Base-by-base conservation (phyloP, 805 yeast species). In the Suhomyces vadensis region DNA sequence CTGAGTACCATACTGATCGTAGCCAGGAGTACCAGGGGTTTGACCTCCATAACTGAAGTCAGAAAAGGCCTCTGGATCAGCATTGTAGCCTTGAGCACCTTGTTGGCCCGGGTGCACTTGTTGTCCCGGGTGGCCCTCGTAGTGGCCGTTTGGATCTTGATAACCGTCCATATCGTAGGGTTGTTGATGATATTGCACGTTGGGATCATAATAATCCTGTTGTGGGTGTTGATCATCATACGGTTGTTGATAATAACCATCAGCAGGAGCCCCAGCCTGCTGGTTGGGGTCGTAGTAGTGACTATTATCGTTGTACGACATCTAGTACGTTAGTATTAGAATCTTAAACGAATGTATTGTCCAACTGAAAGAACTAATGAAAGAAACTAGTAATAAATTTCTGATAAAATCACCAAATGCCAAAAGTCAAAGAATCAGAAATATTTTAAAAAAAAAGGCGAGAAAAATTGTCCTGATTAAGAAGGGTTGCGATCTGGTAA, bases 1-100 rank as follows among this genome's bases (percentile, higher is more conserved):
- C 55, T 82, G 87, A 27, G 85, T 79, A 31, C 83, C 83, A 52
- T 80, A 79, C 55, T 78, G 80, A 60, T 82, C 87, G 58, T 82
- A 83, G 31, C 82, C 82, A 6, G 87, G 82, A 44, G 85, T 79
- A 40, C 87, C 89, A 3, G 43, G 63, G 35, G 73, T 72, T 31
- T 63, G 64, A 25, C 76, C 33, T 48, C 87, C 87, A 54, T 81
- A 79, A 46, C 81, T 73, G 56, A 82, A 82, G 59, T 82, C 88
- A 19, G 85, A 78, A 46, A 82, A 82, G 46, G 83, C 83, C 59
- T 82, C 87, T 7, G 78, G 79, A 52, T 77, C 81, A 43, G 71
- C 74, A 45, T 61, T 63, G 60, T 70, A 71, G 13, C 50, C 54
- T 19, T 46, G 51, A 14, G 50, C 50, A 20, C 52, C 56, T 14